Conservation (phyloP, 192 early-diverging fungal genomes). For the Umbelopsis isabellina region DNA sequence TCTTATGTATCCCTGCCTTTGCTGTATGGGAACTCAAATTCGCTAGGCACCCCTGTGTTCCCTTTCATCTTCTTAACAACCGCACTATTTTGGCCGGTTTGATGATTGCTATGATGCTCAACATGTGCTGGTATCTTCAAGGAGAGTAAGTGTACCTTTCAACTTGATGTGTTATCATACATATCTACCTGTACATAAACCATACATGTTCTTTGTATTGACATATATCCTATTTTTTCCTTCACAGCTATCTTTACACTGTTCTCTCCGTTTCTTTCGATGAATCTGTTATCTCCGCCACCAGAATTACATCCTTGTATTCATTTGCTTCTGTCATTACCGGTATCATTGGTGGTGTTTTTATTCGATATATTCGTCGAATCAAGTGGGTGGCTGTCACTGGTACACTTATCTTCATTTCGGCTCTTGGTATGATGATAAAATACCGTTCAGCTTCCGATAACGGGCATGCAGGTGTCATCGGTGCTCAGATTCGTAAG, state of each 20-base stretch:
- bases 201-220: not conserved
- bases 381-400: conserved; percentile 22
- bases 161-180: not conserved
- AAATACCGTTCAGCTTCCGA: conserved; percentile 16
- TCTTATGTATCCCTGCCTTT: not conserved
- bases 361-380: conserved; percentile 17
- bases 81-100: conserved; percentile 2
- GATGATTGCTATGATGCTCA: conserved; percentile 2
- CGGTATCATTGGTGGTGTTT: not conserved
- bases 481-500: conserved; percentile 20
- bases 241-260: conserved; percentile 8
- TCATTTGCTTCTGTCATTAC: conserved; percentile 9
- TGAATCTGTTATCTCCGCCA: conserved; percentile 17
- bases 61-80: conserved; percentile 2
- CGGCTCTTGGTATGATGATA: conserved; percentile 15
- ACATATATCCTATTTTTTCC: not conserved
- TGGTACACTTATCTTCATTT: not conserved
- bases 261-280: conserved; percentile 14
- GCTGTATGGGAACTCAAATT: conserved; percentile 2
- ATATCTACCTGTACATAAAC: not conserved
- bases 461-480: conserved; percentile 19
- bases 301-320: conserved; percentile 16
- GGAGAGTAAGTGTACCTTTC: conserved; percentile 9
- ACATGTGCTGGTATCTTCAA: conserved; percentile 21
- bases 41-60: conserved; percentile 7